A percentile compares a stretch with the other conserved stretches of the same genome.
Conservation (phyloP, 2,329 filamentous ascomycete genomes). For the Talaromyces sp. region DNA sequence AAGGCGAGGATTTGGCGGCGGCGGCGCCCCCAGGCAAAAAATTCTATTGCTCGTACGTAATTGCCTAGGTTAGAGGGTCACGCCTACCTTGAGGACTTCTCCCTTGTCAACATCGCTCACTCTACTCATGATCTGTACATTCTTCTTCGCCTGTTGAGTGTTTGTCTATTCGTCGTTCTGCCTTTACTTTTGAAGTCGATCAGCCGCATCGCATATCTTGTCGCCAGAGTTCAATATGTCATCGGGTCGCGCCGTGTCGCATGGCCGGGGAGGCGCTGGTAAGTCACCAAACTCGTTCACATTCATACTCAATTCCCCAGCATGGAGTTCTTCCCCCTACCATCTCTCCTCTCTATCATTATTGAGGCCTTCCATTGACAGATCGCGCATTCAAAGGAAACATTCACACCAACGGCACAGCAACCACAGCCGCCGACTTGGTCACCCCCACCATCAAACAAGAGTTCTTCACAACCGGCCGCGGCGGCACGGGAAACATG, state of each 20-base stretch:
- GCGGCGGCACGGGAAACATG: constrained; percentile 88
- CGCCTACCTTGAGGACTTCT: background rate
- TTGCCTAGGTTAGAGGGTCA: constrained; percentile 2
- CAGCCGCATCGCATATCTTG: background rate
- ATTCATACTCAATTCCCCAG: background rate
- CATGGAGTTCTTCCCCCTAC: background rate
- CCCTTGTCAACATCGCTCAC: constrained; percentile 15
- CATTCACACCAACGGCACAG: constrained; percentile 55
- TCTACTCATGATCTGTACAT: background rate
- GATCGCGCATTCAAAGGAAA: constrained; percentile 48
- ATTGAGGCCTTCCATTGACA: background rate
- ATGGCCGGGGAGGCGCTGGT: constrained; percentile 75
- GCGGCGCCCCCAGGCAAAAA: background rate
- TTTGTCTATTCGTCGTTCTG: background rate
- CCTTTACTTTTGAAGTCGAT: background rate
- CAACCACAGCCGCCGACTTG: constrained; percentile 61
- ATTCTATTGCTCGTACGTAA: constrained; percentile 9
- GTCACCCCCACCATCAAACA: constrained; percentile 80
- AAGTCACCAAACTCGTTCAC: constrained; percentile 21
- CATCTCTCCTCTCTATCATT: background rate
- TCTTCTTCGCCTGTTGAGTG: background rate
- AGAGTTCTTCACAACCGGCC: constrained; percentile 81
- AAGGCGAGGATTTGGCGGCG: background rate
- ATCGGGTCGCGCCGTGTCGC: constrained; percentile 49
- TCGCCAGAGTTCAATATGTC: constrained; percentile 1